Evolutionary conservation across 176 grass and related monocot genomes (phyloP).

Genomic region (Phyllostachys edulis): DNA sequence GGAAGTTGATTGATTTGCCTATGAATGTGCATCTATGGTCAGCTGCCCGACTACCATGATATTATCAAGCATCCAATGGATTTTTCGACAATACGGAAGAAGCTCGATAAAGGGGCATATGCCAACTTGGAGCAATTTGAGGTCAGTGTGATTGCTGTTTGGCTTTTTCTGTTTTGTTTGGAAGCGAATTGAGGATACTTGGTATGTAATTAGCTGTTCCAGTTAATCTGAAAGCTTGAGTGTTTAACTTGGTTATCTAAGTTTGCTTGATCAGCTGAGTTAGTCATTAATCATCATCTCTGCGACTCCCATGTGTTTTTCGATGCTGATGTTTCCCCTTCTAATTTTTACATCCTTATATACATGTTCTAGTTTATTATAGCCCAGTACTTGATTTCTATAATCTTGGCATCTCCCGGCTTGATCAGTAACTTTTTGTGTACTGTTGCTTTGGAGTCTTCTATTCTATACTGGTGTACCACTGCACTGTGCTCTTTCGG

Average conservation of each 20-base stretch:
- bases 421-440: neutral
- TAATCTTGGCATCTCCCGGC: neutral
- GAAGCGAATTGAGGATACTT: neutral
- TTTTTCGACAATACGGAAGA: conserved; percentile 79
- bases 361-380: neutral
- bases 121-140: conserved; percentile 88
- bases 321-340: neutral
- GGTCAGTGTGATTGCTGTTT: conserved; percentile 45
- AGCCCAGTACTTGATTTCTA: neutral
- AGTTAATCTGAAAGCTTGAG: neutral
- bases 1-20: conserved; percentile 34
- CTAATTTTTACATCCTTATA: neutral
- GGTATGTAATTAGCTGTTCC: neutral
- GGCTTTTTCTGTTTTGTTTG: neutral
- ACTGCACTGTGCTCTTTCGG: neutral
- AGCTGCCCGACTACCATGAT: conserved; percentile 96
- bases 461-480: neutral
- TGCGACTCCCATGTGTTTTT: neutral
- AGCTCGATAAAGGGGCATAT: conserved; percentile 66
- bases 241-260: conserved; percentile 1
- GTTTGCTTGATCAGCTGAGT: neutral
- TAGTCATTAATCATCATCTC: neutral
- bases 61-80: conserved; percentile 97
- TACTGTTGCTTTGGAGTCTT: conserved; percentile 16
- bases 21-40: conserved; percentile 26